phyloP scores from a whole-genome alignment of 495 filamentous ascomycete species.

The Coniosporium apollinis region DNA sequence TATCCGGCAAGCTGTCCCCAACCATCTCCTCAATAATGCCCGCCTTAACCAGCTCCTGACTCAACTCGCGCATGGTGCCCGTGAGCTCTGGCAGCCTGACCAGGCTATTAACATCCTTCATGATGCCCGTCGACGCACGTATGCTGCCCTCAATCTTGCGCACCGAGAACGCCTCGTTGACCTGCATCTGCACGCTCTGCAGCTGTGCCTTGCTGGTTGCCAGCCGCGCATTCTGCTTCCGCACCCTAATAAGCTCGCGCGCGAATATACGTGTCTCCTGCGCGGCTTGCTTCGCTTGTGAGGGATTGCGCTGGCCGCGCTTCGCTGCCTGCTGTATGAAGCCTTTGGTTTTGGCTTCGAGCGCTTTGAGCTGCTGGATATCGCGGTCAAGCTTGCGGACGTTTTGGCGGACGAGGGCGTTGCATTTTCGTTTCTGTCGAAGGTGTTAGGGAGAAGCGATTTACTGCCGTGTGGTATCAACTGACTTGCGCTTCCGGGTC shows the following conservation, averaged over 20 bases:
- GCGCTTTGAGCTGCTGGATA: constrained; percentile 51
- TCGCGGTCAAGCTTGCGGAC: constrained; percentile 92
- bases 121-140: constrained; percentile 69
- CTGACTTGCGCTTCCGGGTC: constrained; percentile 77
- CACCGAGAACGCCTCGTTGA: constrained; percentile 88
- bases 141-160: constrained; percentile 94
- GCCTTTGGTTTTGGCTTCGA: constrained; percentile 74
- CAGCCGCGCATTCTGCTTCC: constrained; percentile 55
- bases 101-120: constrained; percentile 89
- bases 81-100: constrained; percentile 74
- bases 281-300: constrained; percentile 55
- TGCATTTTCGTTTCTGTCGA: constrained; percentile 82
- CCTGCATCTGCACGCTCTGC: constrained; percentile 91
- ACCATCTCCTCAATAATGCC: constrained; percentile 98
- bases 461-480: constrained; percentile 2
- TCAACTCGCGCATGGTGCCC: constrained; percentile 79
- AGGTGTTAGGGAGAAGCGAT: constrained; percentile 4
- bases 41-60: constrained; percentile 74
- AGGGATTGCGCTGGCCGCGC: constrained; percentile 61
- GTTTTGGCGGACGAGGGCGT: constrained; percentile 75
- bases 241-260: constrained; percentile 66
- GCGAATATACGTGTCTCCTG: constrained; percentile 75
- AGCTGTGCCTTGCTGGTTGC: constrained; percentile 81
- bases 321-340: constrained; percentile 63
- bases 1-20: constrained; percentile 64